Percentiles rank a stretch among this genome's conserved stretches.
Conservation (phyloP, 1,284 basidiomycete species). For the Ganoderma multipileum region DNA sequence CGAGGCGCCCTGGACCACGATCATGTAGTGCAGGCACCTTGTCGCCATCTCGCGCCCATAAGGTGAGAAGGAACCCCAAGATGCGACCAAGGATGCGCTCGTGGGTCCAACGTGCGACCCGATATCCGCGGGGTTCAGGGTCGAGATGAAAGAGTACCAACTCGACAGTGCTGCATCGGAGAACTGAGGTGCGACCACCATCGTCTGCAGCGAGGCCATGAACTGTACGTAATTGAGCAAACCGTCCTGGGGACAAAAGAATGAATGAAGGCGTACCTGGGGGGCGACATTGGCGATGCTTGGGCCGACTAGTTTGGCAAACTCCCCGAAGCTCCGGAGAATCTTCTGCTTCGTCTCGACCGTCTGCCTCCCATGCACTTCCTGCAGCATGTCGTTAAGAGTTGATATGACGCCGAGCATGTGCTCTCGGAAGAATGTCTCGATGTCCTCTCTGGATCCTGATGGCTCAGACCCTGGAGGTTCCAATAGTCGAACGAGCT, state of each 20-base stretch:
- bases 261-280: conserved; percentile 63
- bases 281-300: conserved; percentile 80
- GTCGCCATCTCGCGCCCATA: conserved; percentile 63
- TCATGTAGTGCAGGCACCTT: conserved; percentile 73
- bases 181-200: conserved; percentile 76
- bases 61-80: conserved; percentile 75
- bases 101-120: conserved; percentile 90
- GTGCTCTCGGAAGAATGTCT: conserved; percentile 69
- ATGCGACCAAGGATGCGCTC: conserved; percentile 83
- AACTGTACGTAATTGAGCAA: conserved; percentile 58
- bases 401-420: conserved; percentile 85
- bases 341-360: conserved; percentile 74
- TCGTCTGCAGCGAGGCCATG: conserved; percentile 96
- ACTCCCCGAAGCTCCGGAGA: conserved; percentile 79
- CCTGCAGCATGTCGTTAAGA: conserved; percentile 86
- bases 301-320: conserved; percentile 78
- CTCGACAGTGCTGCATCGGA: conserved; percentile 82
- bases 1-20: conserved; percentile 68
- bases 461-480: conserved; percentile 19
- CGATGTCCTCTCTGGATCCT: conserved; percentile 38
- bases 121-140: conserved; percentile 75
- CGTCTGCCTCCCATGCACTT: conserved; percentile 77
- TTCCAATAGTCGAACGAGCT: conserved; percentile 53
- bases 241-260: background rate
- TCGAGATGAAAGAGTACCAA: conserved; percentile 84